These are phyloP conservation scores for Diaporthe sp. DNA, from an alignment of 2,329 filamentous ascomycete species.

Conservation along the genomic window DNA sequence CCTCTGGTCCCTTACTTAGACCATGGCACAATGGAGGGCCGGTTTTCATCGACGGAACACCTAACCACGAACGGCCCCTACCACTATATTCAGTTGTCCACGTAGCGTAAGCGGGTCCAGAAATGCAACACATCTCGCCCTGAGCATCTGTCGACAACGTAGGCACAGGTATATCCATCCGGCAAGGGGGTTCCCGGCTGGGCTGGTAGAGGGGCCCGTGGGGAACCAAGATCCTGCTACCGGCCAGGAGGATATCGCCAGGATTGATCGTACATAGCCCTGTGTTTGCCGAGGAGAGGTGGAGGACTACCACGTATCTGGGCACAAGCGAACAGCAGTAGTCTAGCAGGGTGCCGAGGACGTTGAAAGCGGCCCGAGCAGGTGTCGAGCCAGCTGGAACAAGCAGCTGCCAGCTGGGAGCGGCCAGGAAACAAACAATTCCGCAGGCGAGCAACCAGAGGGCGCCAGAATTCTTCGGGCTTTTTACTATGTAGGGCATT, in stretches of 20 bases:
- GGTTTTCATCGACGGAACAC: neutral
- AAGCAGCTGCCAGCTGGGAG: neutral
- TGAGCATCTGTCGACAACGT: neutral
- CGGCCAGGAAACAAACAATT: neutral
- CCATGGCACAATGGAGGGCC: neutral
- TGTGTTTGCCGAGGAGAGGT: neutral
- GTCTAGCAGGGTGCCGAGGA: neutral
- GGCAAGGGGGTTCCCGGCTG: neutral
- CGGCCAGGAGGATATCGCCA: neutral
- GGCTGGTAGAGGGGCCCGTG: constrained; percentile 13
- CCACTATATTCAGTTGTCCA: too few relatives aligned
- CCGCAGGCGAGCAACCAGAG: neutral
- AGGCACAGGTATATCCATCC: neutral
- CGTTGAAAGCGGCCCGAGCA: neutral
- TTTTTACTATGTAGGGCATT: neutral
- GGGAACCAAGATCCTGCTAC: neutral
- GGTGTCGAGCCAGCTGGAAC: neutral
- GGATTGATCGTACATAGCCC: neutral
- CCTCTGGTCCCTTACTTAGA: neutral
- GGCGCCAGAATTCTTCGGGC: neutral
- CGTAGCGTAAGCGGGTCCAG: neutral
- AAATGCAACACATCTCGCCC: neutral
- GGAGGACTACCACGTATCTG: too few relatives aligned
- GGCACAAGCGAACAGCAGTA: neutral
- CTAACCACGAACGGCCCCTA: neutral